Evolutionary conservation across 345 rosid species (phyloP).

Genomic region (Aegle marmelos): DNA sequence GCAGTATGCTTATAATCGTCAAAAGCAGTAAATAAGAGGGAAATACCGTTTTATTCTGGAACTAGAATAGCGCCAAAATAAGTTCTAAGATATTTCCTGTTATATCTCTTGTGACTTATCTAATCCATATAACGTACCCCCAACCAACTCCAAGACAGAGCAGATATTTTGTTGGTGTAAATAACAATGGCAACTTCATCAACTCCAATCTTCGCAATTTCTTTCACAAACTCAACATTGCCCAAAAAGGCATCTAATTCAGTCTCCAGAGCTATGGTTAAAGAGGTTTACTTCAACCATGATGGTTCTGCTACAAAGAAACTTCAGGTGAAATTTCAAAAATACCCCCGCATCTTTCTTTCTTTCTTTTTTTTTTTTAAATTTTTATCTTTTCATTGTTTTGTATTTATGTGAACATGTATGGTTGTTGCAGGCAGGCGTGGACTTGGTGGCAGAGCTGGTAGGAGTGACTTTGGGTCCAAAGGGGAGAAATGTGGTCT

Average conservation of each 20-base stretch:
- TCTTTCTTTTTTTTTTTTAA: too few relatives aligned
- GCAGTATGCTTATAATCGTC: neutral
- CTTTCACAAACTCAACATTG: conserved; percentile 31
- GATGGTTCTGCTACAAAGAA: conserved; percentile 83
- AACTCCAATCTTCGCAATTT: conserved; percentile 52
- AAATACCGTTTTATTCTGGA: neutral
- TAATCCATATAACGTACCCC: conserved; percentile 7
- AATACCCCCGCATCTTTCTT: neutral
- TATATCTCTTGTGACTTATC: neutral
- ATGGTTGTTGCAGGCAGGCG: conserved; percentile 62
- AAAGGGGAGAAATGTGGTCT: conserved; percentile 88
- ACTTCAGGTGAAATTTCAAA: conserved; percentile 52
- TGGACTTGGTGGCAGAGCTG: conserved; percentile 74
- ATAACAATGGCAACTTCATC: conserved; percentile 52
- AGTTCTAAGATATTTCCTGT: neutral
- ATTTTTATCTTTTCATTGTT: neutral
- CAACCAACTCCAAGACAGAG: neutral
- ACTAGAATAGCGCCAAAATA: conserved; percentile 21
- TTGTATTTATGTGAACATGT: neutral
- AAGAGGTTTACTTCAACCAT: conserved; percentile 78
- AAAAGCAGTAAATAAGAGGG: neutral
- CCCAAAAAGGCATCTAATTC: conserved; percentile 27
- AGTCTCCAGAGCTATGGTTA: conserved; percentile 55
- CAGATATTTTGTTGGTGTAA: conserved; percentile 2
- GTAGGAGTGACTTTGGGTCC: conserved; percentile 96